Percentiles rank a stretch among this genome's conserved stretches.
phyloP scores from a whole-genome alignment of 1,139 yeast species.

The Scheffersomyces stambukii region DNA sequence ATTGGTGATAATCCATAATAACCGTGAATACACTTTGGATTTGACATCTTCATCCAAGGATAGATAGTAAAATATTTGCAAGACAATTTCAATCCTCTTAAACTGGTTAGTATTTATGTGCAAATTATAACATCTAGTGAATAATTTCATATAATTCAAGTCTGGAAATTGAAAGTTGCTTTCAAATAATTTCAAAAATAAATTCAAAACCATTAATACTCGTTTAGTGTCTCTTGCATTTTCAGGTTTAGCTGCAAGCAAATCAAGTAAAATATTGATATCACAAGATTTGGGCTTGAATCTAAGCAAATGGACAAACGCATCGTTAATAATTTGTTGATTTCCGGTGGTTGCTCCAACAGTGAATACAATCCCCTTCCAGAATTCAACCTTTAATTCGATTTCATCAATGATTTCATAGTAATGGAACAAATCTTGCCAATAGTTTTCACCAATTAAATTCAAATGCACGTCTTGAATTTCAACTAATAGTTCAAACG shows the following conservation, averaged over 20 bases:
- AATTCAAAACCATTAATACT: slow-evolving; percentile 20
- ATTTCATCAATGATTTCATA: slow-evolving; percentile 8
- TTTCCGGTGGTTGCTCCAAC: slow-evolving; percentile 61
- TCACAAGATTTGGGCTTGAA: slow-evolving; percentile 21
- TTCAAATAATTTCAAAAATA: slow-evolving; percentile 39
- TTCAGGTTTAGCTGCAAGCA: slow-evolving; percentile 2
- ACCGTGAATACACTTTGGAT: slow-evolving; percentile 19
- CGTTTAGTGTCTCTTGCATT: slow-evolving; percentile 17
- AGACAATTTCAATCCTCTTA: slow-evolving; percentile 26
- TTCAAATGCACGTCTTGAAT: too few relatives aligned
- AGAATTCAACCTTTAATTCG: slow-evolving; percentile 29
- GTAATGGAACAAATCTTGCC: slow-evolving; percentile 18
- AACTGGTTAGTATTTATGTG: slow-evolving; percentile 45
- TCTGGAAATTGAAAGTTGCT: slow-evolving; percentile 10
- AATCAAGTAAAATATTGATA: slow-evolving; percentile 7
- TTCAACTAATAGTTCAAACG: slow-evolving; percentile 20
- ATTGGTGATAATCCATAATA: slow-evolving; percentile 26
- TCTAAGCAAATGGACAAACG: slow-evolving; percentile 39
- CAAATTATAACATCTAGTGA: slow-evolving; percentile 51
- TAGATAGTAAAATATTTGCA: slow-evolving; percentile 35
- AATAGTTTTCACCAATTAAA: slow-evolving; percentile 18
- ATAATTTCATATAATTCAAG: slow-evolving; percentile 20
- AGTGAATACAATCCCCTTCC: slow-evolving; percentile 56
- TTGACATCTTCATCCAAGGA: slow-evolving; percentile 9
- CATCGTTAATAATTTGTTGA: slow-evolving; percentile 39